Percentiles rank a stretch among this genome's conserved stretches.
These are phyloP conservation scores for Phoma sp. DNA, from an alignment of 2,329 filamentous ascomycete genomes.

Conservation along the genomic window DNA sequence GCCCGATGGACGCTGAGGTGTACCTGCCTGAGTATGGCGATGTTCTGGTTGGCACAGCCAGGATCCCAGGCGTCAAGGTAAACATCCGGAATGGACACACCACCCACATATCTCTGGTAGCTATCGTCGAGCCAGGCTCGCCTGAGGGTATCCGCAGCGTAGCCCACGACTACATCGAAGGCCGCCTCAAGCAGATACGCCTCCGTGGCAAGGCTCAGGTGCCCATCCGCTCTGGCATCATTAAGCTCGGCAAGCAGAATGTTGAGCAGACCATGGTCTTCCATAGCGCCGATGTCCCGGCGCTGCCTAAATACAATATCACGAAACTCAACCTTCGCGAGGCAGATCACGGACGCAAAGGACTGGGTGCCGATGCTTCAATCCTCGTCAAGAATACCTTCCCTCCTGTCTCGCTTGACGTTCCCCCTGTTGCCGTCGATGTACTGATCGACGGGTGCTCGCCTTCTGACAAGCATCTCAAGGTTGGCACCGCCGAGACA, in stretches of 20 bases:
- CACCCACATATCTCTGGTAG: constrained; percentile 79
- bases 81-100: constrained; percentile 77
- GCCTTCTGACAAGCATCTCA: constrained; percentile 72
- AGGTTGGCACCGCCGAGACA: constrained; percentile 77
- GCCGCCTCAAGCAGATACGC: constrained; percentile 72
- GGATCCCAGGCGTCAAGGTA: constrained; percentile 75
- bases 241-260: constrained; percentile 77
- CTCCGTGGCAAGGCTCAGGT: constrained; percentile 77
- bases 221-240: constrained; percentile 76
- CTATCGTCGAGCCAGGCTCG: constrained; percentile 77
- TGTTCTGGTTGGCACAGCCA: constrained; percentile 76
- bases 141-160: constrained; percentile 77
- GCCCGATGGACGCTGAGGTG: constrained; percentile 74
- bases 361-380: constrained; percentile 81
- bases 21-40: constrained; percentile 84
- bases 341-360: constrained; percentile 61
- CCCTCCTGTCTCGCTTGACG: constrained; percentile 75
- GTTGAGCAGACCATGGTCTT: constrained; percentile 78
- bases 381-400: constrained; percentile 76
- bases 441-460: constrained; percentile 84
- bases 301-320: constrained; percentile 82
- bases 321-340: constrained; percentile 81
- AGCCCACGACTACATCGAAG: constrained; percentile 87
- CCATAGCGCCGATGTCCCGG: constrained; percentile 77
- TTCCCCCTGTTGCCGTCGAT: constrained; percentile 83